Base-by-base conservation (phyloP, 225 moss, liverwort and hornwort genomes). In the Pleurozium schreberi region DNA sequence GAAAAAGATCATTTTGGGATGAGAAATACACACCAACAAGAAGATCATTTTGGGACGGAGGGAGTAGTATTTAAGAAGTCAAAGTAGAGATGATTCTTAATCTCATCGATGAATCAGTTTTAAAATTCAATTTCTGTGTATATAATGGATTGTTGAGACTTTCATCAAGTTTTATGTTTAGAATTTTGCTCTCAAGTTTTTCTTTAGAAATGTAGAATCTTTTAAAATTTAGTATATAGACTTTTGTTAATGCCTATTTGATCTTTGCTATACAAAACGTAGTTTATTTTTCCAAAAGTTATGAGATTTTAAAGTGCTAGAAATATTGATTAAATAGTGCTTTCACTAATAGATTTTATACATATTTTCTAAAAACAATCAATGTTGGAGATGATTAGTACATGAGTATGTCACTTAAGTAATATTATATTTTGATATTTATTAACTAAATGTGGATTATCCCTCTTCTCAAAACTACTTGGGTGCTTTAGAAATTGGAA, bases 201-300 rank as follows among this genome's bases (percentile, higher is more conserved):
- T 45, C 6, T 0, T 45, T 9, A 6, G 0, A 16, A 6, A 1
- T 18, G 30, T 18, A 6, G 8, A 30, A 10, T 45, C 7, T 71
- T 11, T 74, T 11, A 18, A 47, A 26, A 47, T 28, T 42, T 45
- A 2, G 1, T 73, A 45, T 43, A 0, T 17, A 17, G 10, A 17
- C 28, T 73, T 10, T 17, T 14, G 3, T 71, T 28, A 27, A 43
- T 43, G 8, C 2, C 0, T 14, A 8, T 22, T 25, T 68, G 4
- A 42, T 40, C 3, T 14, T 0, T 4, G 7, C n/a, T n/a, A 20
- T 22, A n/a, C 5, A 26, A 42, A 70, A 9, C 0, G 0, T 42
- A 15, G 3, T 8, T 26, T 42, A 26, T 1, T 42, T 27, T 2
- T 26, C 15, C 1, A 70, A 70, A 26, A 26, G 3, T 26, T 70